A percentile compares a stretch with the other conserved stretches of the same genome.
Evolutionary conservation across 495 filamentous ascomycete species (phyloP).

Genomic region (Aspergillus carlsbadensis): DNA sequence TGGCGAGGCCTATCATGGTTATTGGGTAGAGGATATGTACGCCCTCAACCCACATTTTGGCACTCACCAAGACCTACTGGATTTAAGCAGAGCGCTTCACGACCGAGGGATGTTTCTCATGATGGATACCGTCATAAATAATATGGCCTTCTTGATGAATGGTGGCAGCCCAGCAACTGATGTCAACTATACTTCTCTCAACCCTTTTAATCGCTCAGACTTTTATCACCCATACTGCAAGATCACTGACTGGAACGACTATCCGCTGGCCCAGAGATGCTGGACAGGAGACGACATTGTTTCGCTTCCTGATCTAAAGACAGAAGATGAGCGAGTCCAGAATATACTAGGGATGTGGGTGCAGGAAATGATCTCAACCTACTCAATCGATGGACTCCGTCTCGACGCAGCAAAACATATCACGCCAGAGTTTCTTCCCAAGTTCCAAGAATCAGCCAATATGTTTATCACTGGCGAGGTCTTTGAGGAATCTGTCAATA

Average conservation of each 20-base stretch:
- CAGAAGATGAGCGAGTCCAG: conserved; percentile 57
- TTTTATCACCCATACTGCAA: conserved; percentile 67
- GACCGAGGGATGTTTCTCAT: conserved; percentile 67
- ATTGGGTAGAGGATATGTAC: conserved; percentile 70
- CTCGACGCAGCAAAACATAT: conserved; percentile 76
- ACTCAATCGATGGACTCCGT: conserved; percentile 74
- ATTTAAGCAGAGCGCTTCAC: conserved; percentile 59
- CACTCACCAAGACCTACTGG: conserved; percentile 59
- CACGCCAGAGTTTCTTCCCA: conserved; percentile 60
- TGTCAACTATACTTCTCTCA: conserved; percentile 61
- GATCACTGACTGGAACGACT: conserved; percentile 63
- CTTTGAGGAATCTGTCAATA: conserved; percentile 18
- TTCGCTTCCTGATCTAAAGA: conserved; percentile 66
- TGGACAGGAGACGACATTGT: conserved; percentile 61
- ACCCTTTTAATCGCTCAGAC: conserved; percentile 60
- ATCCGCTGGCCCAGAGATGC: conserved; percentile 49
- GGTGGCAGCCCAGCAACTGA: conserved; percentile 52
- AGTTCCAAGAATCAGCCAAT: conserved; percentile 39
- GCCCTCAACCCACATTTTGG: conserved; percentile 67
- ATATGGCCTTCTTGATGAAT: conserved; percentile 56
- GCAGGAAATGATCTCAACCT: conserved; percentile 57
- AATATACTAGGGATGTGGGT: conserved; percentile 62
- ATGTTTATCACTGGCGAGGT: conserved; percentile 20
- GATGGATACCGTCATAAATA: conserved; percentile 78
- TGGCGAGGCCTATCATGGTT: conserved; percentile 69